These are phyloP conservation scores for Cyclotella baltica DNA, from an alignment of 108 stramenopile species.

Conservation along the genomic window DNA sequence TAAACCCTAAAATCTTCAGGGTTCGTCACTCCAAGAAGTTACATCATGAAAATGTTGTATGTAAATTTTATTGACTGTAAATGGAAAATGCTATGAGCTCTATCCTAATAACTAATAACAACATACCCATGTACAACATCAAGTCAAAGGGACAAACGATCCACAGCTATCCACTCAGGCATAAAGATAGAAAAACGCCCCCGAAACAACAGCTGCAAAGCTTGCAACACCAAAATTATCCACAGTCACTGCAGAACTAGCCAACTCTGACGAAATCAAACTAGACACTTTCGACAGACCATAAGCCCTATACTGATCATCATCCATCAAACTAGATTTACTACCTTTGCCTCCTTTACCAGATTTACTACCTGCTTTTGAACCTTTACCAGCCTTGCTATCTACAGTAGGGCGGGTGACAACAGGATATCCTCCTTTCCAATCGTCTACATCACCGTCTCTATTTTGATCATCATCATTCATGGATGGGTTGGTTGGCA, in stretches of 20 bases:
- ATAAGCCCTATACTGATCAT: not conserved
- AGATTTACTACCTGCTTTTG: not conserved
- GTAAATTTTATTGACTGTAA: too few relatives aligned
- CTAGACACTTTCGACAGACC: conserved; percentile 1
- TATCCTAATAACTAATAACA: not conserved
- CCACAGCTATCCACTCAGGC: too few relatives aligned
- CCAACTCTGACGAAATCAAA: not conserved
- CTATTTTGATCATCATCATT: not conserved
- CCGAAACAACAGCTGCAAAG: not conserved
- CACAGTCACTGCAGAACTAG: not conserved
- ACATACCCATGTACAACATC: not conserved
- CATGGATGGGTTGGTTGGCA: conserved; percentile 4
- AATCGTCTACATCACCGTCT: conserved; percentile 1
- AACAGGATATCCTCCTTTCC: conserved; percentile 8
- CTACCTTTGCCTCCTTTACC: conserved; percentile 1
- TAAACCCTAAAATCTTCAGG: too few relatives aligned
- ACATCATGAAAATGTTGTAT: too few relatives aligned
- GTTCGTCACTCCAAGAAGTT: too few relatives aligned
- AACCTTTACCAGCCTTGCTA: not conserved
- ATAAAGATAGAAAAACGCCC: too few relatives aligned
- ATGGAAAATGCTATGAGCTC: not conserved
- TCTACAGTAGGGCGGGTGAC: not conserved
- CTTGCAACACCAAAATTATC: not conserved
- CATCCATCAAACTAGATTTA: not conserved
- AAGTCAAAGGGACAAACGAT: too few relatives aligned